These are phyloP conservation scores for Coemansia sp. DNA, from an alignment of 192 early-diverging fungal species.

Conservation along the genomic window DNA sequence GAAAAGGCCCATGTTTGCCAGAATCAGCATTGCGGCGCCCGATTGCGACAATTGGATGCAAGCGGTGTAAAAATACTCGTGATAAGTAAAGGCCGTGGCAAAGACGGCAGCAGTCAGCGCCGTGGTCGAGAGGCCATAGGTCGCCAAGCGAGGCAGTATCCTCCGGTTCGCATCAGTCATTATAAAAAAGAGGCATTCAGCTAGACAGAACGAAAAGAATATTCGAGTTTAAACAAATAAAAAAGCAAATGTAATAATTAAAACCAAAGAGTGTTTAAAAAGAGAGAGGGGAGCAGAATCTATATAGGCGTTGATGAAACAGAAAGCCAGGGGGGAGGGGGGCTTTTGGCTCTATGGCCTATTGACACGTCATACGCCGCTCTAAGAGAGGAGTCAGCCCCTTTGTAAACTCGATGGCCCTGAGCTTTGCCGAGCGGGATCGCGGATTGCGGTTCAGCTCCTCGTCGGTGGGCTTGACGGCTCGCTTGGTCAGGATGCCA, in stretches of 20 bases:
- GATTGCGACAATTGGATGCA: slow-evolving; percentile 88
- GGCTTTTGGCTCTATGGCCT: neutral
- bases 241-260: slow-evolving; percentile 4
- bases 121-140: slow-evolving; percentile 69
- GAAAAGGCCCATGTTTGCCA: slow-evolving; percentile 77
- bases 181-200: slow-evolving; percentile 4
- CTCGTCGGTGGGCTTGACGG: slow-evolving; percentile 47
- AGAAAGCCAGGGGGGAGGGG: too few species aligned
- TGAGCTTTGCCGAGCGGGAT: slow-evolving; percentile 57
- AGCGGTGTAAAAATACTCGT: slow-evolving; percentile 85
- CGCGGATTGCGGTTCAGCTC: slow-evolving; percentile 60
- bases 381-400: neutral
- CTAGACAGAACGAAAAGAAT: neutral
- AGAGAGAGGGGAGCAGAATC: neutral
- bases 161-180: slow-evolving; percentile 33
- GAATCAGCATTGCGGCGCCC: slow-evolving; percentile 80
- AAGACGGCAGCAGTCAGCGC: slow-evolving; percentile 63
- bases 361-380: neutral
- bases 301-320: too few species aligned
- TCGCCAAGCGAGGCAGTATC: slow-evolving; percentile 55
- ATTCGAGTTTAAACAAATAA: neutral
- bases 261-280: too few species aligned
- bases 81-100: slow-evolving; percentile 62
- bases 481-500: slow-evolving; percentile 29
- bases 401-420: slow-evolving; percentile 23